Base-by-base conservation (phyloP, 108 stramenopile genomes). In the Nitzschia palea region DNA sequence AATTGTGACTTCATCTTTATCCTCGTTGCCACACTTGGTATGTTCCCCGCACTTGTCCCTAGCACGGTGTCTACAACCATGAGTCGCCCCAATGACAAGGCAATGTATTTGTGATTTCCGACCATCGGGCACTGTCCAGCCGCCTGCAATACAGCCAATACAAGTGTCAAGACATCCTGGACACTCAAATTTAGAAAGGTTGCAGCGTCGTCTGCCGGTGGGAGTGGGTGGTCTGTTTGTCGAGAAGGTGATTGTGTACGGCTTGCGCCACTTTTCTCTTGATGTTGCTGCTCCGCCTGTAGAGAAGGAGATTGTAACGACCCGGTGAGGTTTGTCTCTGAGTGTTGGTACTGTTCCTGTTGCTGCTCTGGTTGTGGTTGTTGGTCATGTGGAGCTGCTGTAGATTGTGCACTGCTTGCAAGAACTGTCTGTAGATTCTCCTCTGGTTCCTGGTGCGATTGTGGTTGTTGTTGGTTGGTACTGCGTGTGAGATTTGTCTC, bases 61-160 rank as follows among this genome's bases (percentile, higher is more conserved):
- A n/a, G n/a, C n/a, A n/a, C n/a, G n/a, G n/a, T n/a, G n/a, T n/a
- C 47, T 4, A 20, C 18, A 20, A 48, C 9, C 18, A 18, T 10
- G 4, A 48, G 4, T 18, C 47, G 47, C 15, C 47, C 47, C 47
- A 48, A 48, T 48, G 47, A 12, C 47, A 48, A 20, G 18, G n/a
- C 47, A 18, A 48, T 48, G 22, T 48, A 48, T 20, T 48, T 48
- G n/a, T 48, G 47, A 48, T 48, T 48, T 48, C 47, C 47, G 18
- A 48, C 47, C 9, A 48, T 20, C 4, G 47, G 47, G 22, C 47
- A 48, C 4, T 8, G 15, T 48, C 22, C 18, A 20, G 47, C 47
- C 47, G 47, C n/a, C n/a, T 18, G 4, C 47, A 48, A 18, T 20
- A 48, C 22, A 20, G n/a, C 4, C 15, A 20, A 20, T 4, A 20